Percentiles rank a stretch among this genome's conserved stretches.
These are phyloP conservation scores for Zopfochytrium polystomum DNA, from an alignment of 371 early-diverging fungal species.

Conservation along the genomic window DNA sequence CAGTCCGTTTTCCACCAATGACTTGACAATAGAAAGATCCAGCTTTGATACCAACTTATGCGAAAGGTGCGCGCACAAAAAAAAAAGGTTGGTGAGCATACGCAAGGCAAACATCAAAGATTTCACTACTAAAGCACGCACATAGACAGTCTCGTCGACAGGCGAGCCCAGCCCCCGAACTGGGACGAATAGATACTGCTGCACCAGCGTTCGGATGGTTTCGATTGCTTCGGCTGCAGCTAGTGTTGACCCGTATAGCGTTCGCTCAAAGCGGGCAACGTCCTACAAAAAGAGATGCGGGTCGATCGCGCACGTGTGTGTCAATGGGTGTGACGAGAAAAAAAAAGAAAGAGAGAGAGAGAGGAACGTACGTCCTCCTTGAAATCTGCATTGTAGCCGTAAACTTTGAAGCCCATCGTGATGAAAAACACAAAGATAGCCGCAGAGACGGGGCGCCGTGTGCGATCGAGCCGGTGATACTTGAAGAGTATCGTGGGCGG, in stretches of 20 bases:
- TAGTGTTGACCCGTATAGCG: constrained; percentile 23
- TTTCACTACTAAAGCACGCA: constrained; percentile 10
- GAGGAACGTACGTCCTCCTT: constrained; percentile 44
- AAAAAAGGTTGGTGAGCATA: neutral
- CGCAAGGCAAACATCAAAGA: neutral
- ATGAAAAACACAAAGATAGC: constrained; percentile 37
- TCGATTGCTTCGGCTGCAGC: constrained; percentile 21
- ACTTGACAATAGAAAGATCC: constrained; percentile 29
- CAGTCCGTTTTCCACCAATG: constrained; percentile 36
- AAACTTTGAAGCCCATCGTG: constrained; percentile 28
- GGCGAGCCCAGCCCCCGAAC: constrained; percentile 36
- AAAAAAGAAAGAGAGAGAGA: neutral
- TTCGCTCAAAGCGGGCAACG: constrained; percentile 36
- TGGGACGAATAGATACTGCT: constrained; percentile 35
- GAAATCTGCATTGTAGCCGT: constrained; percentile 36
- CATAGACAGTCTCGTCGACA: constrained; percentile 42
- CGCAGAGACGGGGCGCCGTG: constrained; percentile 22
- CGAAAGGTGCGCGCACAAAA: neutral
- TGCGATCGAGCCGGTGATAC: constrained; percentile 28
- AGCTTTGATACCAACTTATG: constrained; percentile 33
- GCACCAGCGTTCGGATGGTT: constrained; percentile 25
- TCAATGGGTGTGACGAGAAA: neutral
- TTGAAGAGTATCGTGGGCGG: no score
- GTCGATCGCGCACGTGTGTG: neutral
- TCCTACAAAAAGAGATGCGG: constrained; percentile 25